Evolutionary conservation across 2,329 filamentous ascomycete genomes (phyloP).

Genomic region (Verticillium dahliae): DNA sequence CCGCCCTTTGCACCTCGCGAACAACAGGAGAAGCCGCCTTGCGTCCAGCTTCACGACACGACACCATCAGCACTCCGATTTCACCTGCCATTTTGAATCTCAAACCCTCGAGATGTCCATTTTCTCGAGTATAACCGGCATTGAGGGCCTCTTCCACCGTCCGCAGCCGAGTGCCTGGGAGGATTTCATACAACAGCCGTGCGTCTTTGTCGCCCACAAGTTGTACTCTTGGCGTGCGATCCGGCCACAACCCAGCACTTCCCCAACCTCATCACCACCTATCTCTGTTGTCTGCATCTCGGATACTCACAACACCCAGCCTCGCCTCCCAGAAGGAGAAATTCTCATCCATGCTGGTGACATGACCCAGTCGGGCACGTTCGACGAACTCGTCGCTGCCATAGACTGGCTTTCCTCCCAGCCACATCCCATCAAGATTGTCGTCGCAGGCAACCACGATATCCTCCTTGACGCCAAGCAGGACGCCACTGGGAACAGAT

Average conservation of each 20-base stretch:
- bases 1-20: too few relatives aligned
- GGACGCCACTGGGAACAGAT: constrained; percentile 3
- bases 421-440: constrained; percentile 34
- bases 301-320: constrained; percentile 34
- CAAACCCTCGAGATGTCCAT: too few relatives aligned
- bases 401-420: constrained; percentile 34
- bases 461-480: constrained; percentile 19
- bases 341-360: constrained; percentile 42
- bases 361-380: constrained; percentile 36
- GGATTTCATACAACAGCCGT: not conserved
- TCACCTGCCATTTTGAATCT: too few relatives aligned
- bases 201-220: not conserved
- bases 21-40: too few relatives aligned
- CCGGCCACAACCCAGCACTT: constrained; percentile 27
- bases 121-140: not conserved
- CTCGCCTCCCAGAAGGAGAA: constrained; percentile 31
- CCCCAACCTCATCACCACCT: constrained; percentile 45
- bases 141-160: not conserved
- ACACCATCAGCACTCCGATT: too few relatives aligned
- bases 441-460: constrained; percentile 41
- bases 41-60: too few relatives aligned
- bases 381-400: constrained; percentile 28
- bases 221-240: not conserved
- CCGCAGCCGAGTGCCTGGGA: not conserved
- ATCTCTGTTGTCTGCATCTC: constrained; percentile 36